phyloP scores from a whole-genome alignment of 192 early-diverging fungal genomes.

The Coemansia sp. region DNA sequence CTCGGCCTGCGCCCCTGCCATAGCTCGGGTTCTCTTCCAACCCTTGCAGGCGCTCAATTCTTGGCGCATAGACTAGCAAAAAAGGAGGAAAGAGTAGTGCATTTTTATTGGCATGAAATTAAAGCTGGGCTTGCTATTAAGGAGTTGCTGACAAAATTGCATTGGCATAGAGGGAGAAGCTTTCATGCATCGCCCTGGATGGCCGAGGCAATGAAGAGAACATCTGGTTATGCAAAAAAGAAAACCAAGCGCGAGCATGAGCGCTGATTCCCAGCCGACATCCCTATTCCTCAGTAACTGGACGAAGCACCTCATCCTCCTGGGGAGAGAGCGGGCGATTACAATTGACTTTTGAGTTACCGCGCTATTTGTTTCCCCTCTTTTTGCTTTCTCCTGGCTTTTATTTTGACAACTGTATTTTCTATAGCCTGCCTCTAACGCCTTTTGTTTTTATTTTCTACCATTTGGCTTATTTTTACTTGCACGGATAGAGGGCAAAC shows the following conservation, averaged over 20 bases:
- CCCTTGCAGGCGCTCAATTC: not conserved
- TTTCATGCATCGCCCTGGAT: not conserved
- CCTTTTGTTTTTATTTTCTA: not conserved
- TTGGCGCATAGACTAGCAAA: not conserved
- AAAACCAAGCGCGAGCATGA: not conserved
- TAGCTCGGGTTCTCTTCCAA: not conserved
- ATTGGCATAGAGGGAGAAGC: not conserved
- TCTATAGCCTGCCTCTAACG: not conserved
- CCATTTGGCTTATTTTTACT: not conserved
- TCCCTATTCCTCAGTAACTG: not conserved
- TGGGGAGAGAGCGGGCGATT: not conserved
- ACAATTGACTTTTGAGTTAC: constrained; percentile 1
- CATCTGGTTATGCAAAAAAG: not conserved
- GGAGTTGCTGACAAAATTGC: not conserved
- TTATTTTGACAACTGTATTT: not conserved
- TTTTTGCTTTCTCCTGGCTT: not conserved
- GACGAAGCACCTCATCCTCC: not conserved
- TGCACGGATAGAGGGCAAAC: not conserved
- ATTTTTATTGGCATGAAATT: not conserved
- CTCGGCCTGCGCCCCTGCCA: not conserved
- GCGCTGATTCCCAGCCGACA: not conserved
- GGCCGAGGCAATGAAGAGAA: not conserved
- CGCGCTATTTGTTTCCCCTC: not conserved
- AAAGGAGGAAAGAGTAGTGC: not conserved
- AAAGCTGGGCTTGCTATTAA: not conserved